Base-by-base conservation (phyloP, 139 green algal genomes). In the Dunaliella sp. region DNA sequence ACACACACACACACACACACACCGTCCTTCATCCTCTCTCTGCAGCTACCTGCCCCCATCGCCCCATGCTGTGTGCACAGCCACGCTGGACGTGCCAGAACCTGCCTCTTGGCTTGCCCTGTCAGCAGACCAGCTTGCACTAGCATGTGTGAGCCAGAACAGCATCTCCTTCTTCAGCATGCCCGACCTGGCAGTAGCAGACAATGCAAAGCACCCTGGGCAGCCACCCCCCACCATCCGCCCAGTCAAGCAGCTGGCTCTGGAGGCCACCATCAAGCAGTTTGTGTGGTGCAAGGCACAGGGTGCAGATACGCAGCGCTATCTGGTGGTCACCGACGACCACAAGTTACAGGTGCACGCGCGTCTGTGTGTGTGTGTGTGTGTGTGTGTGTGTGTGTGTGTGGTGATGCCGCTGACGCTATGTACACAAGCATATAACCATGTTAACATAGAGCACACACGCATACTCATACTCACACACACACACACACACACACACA, bases 121-220 rank as follows among this genome's bases (percentile, higher is more conserved):
- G 31, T 89, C 86, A 21, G 86, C 86, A 0, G 86, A 89, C 21
- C 35, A 85, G 77, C 37, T 65, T 0, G 76, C 87, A 31, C 82
- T 89, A 3, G 86, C 86, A 24, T 75, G 48, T 7, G 86, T 87
- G 22, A 21, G 1, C 2, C 59, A 87, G 30, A 65, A 80, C 36
- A 85, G 79, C 36, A 78, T 89, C 65, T 3, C 59, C 22, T 81
- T 89, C 22, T 85, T 76, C 12, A 26, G 33, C 77, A 57, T 87
- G 36, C 28, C 28, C 0, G 16, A 28, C 1, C 0, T 37, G 0
- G 0, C 24, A 2, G 32, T 3, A 0, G 21, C 36, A 0, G 26
- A 1, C 0, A 31, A 65, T 16, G 48, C 48, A 16, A 65, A 65
- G 16, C 7, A 16, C 48, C 48, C 48, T 16, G 16, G 48, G 7